Evolutionary conservation across 768 basidiomycete species (phyloP), one percentile per base, ranked within the genome.

Genomic region (Ramaria rubella): DNA sequence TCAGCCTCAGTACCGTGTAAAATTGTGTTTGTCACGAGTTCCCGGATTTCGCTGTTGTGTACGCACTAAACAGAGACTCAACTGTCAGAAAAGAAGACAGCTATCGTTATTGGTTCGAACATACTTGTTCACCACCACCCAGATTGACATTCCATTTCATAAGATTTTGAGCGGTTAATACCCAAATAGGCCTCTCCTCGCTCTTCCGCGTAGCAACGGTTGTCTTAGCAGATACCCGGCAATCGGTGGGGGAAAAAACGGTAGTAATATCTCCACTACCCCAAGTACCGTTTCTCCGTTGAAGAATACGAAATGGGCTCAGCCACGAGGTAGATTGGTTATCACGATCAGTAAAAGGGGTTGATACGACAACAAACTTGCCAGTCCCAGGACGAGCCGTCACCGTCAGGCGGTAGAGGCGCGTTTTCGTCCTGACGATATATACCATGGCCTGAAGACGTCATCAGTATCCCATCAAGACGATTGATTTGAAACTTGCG

Each of bases 91-190:
- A 48, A 2, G 4, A 24, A 17, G 1, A 29, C 17, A 30, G 48
- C 7, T 11, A 7, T 2, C 33, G 21, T 27, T 9, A 17, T 4
- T 48, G 14, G 36, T 3, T 27, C 31, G 27, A 57, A 26, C 21
- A 26, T 15, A 61, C 58, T 58, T 59, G 82, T 63, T 90, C 87
- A 81, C 83, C 86, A 31, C 83, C 85, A 64, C 84, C 86, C 8
- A 75, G 60, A 46, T 77, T 77, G 72, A 86, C 74, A 29, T 75
- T 79, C 89, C 89, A 92, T 58, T 75, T 79, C 64, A 89, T 56
- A n/a, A 56, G 55, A 23, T 56, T 34, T 36, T 49, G 46, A 34
- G 27, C 23, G 9, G 55, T 56, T 30, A 56, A 33, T 8, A 46
- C 45, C 55, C 55, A 56, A n/a, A 56, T 48, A 21, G 33, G 40